These are phyloP conservation scores for Paracoccidioides brasiliensis DNA, from an alignment of 2,329 filamentous ascomycete species.

Conservation along the genomic window DNA sequence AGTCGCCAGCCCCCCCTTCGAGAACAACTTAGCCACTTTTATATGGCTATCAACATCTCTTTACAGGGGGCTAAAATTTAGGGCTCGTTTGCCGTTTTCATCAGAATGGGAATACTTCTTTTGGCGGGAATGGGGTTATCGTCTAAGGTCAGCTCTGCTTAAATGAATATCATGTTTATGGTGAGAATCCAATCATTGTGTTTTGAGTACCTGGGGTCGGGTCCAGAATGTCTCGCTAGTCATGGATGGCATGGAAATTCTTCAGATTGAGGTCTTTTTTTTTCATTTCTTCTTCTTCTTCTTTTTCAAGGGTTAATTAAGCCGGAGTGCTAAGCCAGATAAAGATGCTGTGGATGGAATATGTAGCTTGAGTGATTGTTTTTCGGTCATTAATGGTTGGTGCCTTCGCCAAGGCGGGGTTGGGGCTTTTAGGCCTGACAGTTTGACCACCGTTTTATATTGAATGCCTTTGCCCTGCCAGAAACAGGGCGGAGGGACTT, in stretches of 20 bases:
- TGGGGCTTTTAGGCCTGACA: slow-evolving; percentile 1
- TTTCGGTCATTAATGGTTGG: background rate
- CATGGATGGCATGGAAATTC: no score
- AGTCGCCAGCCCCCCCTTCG: background rate
- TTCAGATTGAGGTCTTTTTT: no score
- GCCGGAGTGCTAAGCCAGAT: no score
- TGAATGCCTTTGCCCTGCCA: background rate
- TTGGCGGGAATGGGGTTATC: background rate
- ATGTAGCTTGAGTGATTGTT: no score
- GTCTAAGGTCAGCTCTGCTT: no score
- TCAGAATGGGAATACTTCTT: background rate
- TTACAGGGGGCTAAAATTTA: background rate
- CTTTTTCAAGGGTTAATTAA: no score
- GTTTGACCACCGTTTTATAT: background rate
- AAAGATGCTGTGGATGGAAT: no score
- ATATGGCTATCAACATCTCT: background rate
- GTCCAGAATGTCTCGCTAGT: no score
- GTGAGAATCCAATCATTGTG: no score
- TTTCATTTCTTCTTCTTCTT: no score
- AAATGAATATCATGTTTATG: no score
- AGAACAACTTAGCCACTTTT: background rate
- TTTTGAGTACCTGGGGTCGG: no score
- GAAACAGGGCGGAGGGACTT: background rate
- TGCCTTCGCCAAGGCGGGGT: background rate
- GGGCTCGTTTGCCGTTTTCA: background rate